phyloP scores from a whole-genome alignment of 257 asterid species.

The Galeopsis tetrahit region DNA sequence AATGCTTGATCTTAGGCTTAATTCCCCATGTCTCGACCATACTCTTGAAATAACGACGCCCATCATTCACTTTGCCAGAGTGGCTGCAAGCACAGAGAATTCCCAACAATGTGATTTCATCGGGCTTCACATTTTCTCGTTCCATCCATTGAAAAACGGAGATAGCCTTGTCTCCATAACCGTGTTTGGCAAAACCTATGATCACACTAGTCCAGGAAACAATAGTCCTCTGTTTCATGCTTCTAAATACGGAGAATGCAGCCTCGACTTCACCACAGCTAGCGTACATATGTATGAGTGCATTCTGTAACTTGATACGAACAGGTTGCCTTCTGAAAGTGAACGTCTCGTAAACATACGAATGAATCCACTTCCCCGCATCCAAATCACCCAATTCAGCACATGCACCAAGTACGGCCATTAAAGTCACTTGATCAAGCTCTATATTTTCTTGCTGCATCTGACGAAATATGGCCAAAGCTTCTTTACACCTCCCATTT shows the following conservation, averaged over 20 bases:
- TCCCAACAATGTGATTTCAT: constrained; percentile 68
- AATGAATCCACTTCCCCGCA: constrained; percentile 72
- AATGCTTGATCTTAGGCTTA: constrained; percentile 68
- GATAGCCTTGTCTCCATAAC: constrained; percentile 67
- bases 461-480: constrained; percentile 50
- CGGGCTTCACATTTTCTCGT: constrained; percentile 49
- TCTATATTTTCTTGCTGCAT: constrained; percentile 52
- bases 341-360: constrained; percentile 42
- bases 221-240: constrained; percentile 51
- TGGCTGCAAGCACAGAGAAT: constrained; percentile 83
- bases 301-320: constrained; percentile 55
- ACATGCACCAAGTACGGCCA: constrained; percentile 73
- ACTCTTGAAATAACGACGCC: constrained; percentile 52
- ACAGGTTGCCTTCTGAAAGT: constrained; percentile 35
- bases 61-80: constrained; percentile 66
- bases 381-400: constrained; percentile 72
- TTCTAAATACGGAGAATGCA: constrained; percentile 55
- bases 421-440: constrained; percentile 74
- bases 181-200: constrained; percentile 76
- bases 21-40: constrained; percentile 66
- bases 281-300: constrained; percentile 83
- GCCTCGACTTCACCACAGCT: constrained; percentile 75
- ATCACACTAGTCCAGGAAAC: constrained; percentile 87
- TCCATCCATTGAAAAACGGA: constrained; percentile 64
- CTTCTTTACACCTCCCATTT: constrained; percentile 66